phyloP scores from a whole-genome alignment of 345 rosid genomes.

The Sonneratia alba region DNA sequence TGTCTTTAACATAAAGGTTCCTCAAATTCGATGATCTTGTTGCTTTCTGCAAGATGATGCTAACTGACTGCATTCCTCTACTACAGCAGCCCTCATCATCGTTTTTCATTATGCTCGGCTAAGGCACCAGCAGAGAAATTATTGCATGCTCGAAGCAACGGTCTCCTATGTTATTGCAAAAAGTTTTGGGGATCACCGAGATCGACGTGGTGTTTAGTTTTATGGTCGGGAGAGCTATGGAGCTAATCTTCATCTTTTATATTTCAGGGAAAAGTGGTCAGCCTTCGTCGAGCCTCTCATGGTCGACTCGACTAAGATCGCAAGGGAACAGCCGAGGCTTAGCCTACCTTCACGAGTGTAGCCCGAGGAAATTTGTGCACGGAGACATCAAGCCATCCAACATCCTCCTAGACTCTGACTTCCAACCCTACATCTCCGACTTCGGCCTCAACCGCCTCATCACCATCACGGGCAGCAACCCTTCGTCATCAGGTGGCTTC shows the following conservation, averaged over 20 bases:
- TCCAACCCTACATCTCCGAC: conserved; percentile 66
- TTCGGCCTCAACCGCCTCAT: conserved; percentile 78
- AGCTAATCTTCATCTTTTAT: background rate
- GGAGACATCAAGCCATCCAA: conserved; percentile 91
- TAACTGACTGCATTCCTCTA: background rate
- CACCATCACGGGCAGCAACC: conserved; percentile 56
- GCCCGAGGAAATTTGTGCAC: conserved; percentile 85
- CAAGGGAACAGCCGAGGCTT: conserved; percentile 93
- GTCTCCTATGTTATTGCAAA: background rate
- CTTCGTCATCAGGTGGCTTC: conserved; percentile 61
- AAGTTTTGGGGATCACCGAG: background rate
- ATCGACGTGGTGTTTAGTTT: too few relatives aligned
- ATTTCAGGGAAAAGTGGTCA: conserved; percentile 72
- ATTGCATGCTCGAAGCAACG: too few relatives aligned
- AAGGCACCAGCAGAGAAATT: too few relatives aligned
- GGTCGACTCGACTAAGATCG: conserved; percentile 82
- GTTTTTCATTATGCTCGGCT: background rate
- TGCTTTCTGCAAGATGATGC: conserved; percentile 2
- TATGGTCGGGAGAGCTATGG: background rate
- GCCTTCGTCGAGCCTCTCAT: conserved; percentile 61
- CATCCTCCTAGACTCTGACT: conserved; percentile 77
- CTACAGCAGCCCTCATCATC: background rate
- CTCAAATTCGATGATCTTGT: background rate
- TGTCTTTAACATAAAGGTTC: too few relatives aligned
- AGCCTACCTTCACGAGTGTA: conserved; percentile 96